Evolutionary conservation across 352 stramenopile species (phyloP).

Genomic region (Detonula confervacea): DNA sequence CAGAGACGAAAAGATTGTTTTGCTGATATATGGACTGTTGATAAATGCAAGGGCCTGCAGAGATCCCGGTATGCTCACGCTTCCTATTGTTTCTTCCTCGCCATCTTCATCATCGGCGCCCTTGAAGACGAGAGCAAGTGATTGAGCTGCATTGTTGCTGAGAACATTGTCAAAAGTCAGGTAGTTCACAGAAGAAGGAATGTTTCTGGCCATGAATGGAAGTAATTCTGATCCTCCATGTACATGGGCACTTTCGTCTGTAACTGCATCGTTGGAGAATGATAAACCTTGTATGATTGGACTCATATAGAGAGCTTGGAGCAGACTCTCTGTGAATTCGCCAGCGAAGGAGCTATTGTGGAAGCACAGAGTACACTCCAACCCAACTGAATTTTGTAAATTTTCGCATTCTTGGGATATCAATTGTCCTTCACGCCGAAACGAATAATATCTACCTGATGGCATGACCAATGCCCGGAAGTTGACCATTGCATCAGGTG

Average conservation of each 20-base stretch:
- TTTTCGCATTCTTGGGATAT: slow-evolving; percentile 64
- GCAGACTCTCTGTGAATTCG: slow-evolving; percentile 80
- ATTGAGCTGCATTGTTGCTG: slow-evolving; percentile 40
- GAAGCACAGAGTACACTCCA: slow-evolving; percentile 75
- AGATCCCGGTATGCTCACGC: not conserved
- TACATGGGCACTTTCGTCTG: slow-evolving; percentile 12
- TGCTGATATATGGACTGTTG: slow-evolving; percentile 39
- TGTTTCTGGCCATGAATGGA: slow-evolving; percentile 59
- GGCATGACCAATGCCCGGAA: slow-evolving; percentile 79
- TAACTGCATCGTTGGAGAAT: slow-evolving; percentile 48
- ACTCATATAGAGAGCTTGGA: slow-evolving; percentile 72
- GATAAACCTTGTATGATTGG: slow-evolving; percentile 69
- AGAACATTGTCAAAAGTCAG: slow-evolving; percentile 77
- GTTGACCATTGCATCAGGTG: slow-evolving; percentile 59
- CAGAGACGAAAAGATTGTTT: slow-evolving; percentile 25
- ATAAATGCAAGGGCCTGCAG: slow-evolving; percentile 29
- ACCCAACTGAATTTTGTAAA: slow-evolving; percentile 20
- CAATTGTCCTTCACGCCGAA: slow-evolving; percentile 71
- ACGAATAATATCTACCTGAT: slow-evolving; percentile 72
- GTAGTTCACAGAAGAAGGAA: slow-evolving; percentile 67
- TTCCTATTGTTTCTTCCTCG: slow-evolving; percentile 22
- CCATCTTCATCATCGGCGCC: not conserved
- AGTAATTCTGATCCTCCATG: slow-evolving; percentile 65
- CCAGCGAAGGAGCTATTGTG: slow-evolving; percentile 80
- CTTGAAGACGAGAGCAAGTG: slow-evolving; percentile 17